Base-by-base conservation (phyloP, 1,284 basidiomycete genomes). In the Ustilago xerochloae region DNA sequence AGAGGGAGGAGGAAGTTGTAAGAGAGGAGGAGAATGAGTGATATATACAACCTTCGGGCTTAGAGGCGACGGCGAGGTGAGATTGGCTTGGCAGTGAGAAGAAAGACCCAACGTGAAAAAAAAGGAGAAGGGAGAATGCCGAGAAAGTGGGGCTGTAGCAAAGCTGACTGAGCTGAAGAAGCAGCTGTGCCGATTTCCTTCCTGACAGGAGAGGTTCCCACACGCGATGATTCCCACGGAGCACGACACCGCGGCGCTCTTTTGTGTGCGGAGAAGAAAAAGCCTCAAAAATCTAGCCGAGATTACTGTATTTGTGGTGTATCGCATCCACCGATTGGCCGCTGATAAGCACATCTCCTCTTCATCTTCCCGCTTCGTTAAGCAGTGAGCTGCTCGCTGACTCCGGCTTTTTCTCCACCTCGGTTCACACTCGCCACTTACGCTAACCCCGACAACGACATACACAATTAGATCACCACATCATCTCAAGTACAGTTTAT, bases 101-200 rank as follows among this genome's bases (percentile, higher is more conserved):
- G 45, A 49, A 48, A 33, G 35, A 38, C n/a, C n/a, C n/a, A 38
- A 9, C 24, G 28, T 15, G 28, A 39, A 26, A 32, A 26, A 49
- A 47, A 33, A 48, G 26, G 41, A 46, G 29, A 20, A 7, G 46
- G 38, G 20, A 46, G 32, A 51, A 46, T 29, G 29, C 45, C 26
- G 33, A 51, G 22, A 36, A 35, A 36, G 28, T 16, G 16, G 47
- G 29, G 47, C 18, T 43, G n/a, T n/a, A n/a, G n/a, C n/a, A n/a
- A n/a, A 9, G 58, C 51, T 50, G 46, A 55, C 51, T 54, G 52
- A 54, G 52, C 52, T 26, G 43, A n/a, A n/a, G n/a, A n/a, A n/a
- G n/a, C n/a, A n/a, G n/a, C n/a, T n/a, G n/a, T n/a, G n/a, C n/a
- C n/a, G n/a, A n/a, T n/a, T n/a, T n/a, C n/a, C n/a, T n/a, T n/a